Percentiles rank a stretch among this genome's conserved stretches.
Evolutionary conservation across 2,329 filamentous ascomycete genomes (phyloP).

Genomic region (Fusarium compactum): DNA sequence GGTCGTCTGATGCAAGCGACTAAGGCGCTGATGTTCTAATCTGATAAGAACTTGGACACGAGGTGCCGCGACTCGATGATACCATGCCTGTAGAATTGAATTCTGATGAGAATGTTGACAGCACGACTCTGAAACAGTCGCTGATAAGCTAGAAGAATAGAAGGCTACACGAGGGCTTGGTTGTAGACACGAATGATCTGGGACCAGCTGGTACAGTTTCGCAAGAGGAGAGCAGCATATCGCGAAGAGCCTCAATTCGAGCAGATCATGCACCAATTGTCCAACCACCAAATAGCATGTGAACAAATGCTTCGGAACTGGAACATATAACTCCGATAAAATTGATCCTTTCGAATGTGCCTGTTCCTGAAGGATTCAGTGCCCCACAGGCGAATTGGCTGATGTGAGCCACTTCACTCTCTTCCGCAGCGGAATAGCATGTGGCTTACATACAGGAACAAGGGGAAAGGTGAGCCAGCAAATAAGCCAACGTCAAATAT

Average conservation of each 20-base stretch:
- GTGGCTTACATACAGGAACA: background rate
- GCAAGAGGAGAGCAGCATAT: background rate
- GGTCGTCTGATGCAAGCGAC: background rate
- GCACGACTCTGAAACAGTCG: rapidly evolving
- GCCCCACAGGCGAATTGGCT: background rate
- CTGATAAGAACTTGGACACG: background rate
- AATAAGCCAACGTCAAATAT: background rate
- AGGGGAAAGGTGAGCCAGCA: background rate
- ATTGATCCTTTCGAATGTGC: background rate
- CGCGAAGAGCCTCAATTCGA: background rate
- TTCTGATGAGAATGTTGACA: background rate
- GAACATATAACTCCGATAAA: background rate
- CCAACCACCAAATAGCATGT: background rate
- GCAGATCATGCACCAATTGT: background rate
- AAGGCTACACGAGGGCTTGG: rapidly evolving
- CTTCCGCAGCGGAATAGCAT: background rate
- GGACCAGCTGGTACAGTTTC: background rate
- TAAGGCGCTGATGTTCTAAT: background rate
- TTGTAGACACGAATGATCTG: background rate
- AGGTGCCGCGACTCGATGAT: background rate
- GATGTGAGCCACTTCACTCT: background rate
- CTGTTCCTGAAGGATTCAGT: background rate
- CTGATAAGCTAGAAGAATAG: too few relatives aligned
- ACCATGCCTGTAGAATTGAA: background rate
- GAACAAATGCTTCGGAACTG: background rate